Evolutionary conservation across 495 filamentous ascomycete species (phyloP).

Genomic region (Cercophora samala): DNA sequence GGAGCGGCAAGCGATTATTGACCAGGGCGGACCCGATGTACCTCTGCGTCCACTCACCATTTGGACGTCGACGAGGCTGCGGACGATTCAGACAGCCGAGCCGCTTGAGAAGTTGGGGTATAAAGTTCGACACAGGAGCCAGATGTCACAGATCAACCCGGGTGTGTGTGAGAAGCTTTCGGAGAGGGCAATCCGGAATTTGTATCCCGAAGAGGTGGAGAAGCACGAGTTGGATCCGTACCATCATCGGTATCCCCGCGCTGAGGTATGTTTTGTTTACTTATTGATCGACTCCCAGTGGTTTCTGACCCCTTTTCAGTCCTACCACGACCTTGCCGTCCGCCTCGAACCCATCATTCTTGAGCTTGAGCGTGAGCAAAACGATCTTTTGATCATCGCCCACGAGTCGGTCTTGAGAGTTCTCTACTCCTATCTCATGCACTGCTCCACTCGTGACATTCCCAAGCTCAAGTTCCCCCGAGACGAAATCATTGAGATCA

Average conservation of each 20-base stretch:
- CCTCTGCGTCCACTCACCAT: conserved; percentile 78
- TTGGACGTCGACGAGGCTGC: conserved; percentile 89
- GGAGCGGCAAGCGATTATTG: conserved; percentile 66
- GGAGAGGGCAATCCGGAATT: conserved; percentile 67
- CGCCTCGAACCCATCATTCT: conserved; percentile 98
- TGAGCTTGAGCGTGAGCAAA: conserved; percentile 94
- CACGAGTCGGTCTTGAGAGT: conserved; percentile 96
- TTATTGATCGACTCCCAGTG: neutral
- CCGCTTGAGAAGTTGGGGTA: conserved; percentile 74
- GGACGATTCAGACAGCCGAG: conserved; percentile 88
- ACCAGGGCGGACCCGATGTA: conserved; percentile 61
- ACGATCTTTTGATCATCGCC: conserved; percentile 94
- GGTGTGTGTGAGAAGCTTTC: conserved; percentile 90
- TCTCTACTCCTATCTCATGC: conserved; percentile 97
- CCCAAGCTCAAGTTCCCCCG: conserved; percentile 90
- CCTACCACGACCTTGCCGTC: conserved; percentile 96
- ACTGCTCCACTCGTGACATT: conserved; percentile 94
- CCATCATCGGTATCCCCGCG: conserved; percentile 92
- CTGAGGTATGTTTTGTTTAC: conserved; percentile 61
- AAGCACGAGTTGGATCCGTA: conserved; percentile 96
- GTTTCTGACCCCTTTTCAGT: conserved; percentile 47
- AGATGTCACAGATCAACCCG: conserved; percentile 95
- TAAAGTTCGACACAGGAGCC: conserved; percentile 81
- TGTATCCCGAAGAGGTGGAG: conserved; percentile 83
- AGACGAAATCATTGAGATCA: conserved; percentile 98